Evolutionary conservation across 441 rosid species (phyloP).

Genomic region (Bocquillonia castaneifolia): DNA sequence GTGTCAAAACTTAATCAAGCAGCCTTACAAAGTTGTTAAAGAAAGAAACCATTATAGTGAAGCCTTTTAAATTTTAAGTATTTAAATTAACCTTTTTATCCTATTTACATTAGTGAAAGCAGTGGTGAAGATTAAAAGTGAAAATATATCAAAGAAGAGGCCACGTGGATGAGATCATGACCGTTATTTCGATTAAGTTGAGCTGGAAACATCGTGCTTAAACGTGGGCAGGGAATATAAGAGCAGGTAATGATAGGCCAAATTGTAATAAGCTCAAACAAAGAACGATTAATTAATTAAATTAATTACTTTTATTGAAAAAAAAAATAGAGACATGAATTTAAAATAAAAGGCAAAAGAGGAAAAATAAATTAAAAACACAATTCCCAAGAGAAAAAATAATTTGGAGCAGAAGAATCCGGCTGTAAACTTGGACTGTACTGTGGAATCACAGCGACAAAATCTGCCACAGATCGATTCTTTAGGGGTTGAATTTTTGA

Average conservation of each 20-base stretch:
- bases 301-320: too few relatives aligned
- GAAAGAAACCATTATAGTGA: too few relatives aligned
- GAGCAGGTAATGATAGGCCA: slow-evolving; percentile 28
- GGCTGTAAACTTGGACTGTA: slow-evolving; percentile 53
- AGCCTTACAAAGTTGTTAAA: too few relatives aligned
- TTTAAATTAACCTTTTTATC: too few relatives aligned
- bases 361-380: slow-evolving; percentile 14
- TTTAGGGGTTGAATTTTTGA: slow-evolving; percentile 20
- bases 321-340: background rate
- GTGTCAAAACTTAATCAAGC: too few relatives aligned
- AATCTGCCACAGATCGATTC: slow-evolving; percentile 40
- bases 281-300: background rate
- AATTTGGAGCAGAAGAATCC: slow-evolving; percentile 35
- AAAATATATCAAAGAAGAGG: background rate
- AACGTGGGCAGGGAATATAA: slow-evolving; percentile 50
- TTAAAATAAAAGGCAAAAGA: background rate
- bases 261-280: slow-evolving; percentile 12
- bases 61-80: too few relatives aligned
- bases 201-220: slow-evolving; percentile 59
- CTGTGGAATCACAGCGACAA: slow-evolving; percentile 35
- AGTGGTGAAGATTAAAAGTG: background rate
- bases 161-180: slow-evolving; percentile 42
- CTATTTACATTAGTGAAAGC: too few relatives aligned
- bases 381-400: slow-evolving; percentile 29
- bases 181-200: slow-evolving; percentile 34